Evolutionary conservation across 768 basidiomycete species (phyloP), one percentile per base, ranked within the genome.

Genomic region (Naganishia friedmannii): DNA sequence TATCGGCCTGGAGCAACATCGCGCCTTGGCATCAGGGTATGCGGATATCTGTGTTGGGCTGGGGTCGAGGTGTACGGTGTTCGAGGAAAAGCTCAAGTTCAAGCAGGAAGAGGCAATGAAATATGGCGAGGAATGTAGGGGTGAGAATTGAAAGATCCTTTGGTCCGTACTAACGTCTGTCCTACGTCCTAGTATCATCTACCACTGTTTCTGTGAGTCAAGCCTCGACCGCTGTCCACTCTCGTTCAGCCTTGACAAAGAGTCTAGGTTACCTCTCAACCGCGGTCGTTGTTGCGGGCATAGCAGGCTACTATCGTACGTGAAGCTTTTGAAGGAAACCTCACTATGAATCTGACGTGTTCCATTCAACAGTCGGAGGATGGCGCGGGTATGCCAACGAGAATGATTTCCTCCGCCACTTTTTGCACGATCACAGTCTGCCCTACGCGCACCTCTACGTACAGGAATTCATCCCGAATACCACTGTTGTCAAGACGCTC

Each of bases 71-170:
- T 63, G 60, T 46, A 63, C 60, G 10, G 21, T 63, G 42, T 42
- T 63, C 7, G 60, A 63, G 60, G 60, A 63, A 28, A 63, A 63
- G 60, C 42, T 63, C 23, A 42, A 29, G 37, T 17, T 63, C 60
- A 45, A 26, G 39, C 60, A 63, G 39, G 60, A 45, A 15, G 39
- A 63, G 60, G 60, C 60, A 23, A 63, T 63, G 39, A 42, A 45
- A 29, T 6, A 1, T 45, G 23, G 48, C n/a, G 39, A 45, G 60
- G n/a, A 8, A 26, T 42, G 37, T 45, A 6, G 31, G 8, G 17
- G 17, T 31, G 29, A 8, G 29, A 55, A 31, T 13, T 8, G 9
- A 4, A 7, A 34, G 4, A 37, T 21, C 3, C 2, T 12, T 7
- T 17, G 32, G 29, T 17, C 3, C 29, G 4, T 3, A 54, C 32